These are phyloP conservation scores for Vitis hybrid DNA, from an alignment of 177 flowering plant genomes.

Conservation along the genomic window DNA sequence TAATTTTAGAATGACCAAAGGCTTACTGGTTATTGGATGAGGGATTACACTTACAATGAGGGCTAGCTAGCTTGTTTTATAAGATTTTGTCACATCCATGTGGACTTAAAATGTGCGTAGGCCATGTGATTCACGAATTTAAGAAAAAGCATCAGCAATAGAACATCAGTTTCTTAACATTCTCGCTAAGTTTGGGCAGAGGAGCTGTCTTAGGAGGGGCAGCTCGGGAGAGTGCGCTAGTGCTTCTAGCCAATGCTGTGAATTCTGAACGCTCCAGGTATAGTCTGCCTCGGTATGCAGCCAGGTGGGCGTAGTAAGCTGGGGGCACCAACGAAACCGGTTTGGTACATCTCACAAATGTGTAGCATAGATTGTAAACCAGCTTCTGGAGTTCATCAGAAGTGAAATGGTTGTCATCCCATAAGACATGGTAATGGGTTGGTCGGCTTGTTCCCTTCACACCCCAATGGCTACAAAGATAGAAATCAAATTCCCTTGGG, in stretches of 20 bases:
- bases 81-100: too few relatives aligned
- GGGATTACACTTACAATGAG: too few relatives aligned
- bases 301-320: constrained; percentile 93
- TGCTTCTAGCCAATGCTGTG: constrained; percentile 7
- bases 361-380: constrained; percentile 81
- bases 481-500: constrained; percentile 92
- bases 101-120: not conserved
- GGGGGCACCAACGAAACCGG: constrained; percentile 96
- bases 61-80: not conserved
- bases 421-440: constrained; percentile 81
- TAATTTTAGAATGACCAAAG: not conserved
- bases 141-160: constrained; percentile 53
- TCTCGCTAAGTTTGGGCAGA: constrained; percentile 74
- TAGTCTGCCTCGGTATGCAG: constrained; percentile 91
- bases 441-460: constrained; percentile 95
- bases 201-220: constrained; percentile 71
- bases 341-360: constrained; percentile 88
- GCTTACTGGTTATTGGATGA: too few relatives aligned
- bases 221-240: constrained; percentile 44
- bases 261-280: constrained; percentile 71
- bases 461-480: constrained; percentile 93
- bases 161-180: constrained; percentile 83
- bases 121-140: not conserved
- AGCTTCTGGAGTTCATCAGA: constrained; percentile 89
- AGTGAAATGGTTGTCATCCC: constrained; percentile 86